Conservation (phyloP, 1,139 yeast species). For the Blastobotrys persicus region DNA sequence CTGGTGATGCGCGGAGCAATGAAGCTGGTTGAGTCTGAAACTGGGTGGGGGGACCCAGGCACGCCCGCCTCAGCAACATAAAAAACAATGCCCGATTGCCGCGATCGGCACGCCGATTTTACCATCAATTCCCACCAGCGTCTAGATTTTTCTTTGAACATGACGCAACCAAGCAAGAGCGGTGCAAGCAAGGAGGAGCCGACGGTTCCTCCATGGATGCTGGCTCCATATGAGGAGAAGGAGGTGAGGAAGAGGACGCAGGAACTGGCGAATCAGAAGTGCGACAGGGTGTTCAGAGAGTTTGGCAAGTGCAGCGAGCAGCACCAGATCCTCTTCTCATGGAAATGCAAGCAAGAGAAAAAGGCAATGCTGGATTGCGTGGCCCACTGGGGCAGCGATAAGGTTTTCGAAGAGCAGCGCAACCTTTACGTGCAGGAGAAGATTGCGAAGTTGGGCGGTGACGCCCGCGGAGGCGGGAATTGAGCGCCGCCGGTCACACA, state of each 20-base stretch:
- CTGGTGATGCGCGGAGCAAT: too few species aligned
- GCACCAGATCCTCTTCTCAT: constrained; percentile 55
- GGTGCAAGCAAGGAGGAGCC: constrained; percentile 3
- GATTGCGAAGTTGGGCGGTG: constrained; percentile 20
- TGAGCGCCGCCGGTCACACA: not conserved
- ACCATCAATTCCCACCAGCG: too few species aligned
- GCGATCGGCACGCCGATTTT: not conserved
- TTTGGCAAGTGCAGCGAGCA: constrained; percentile 55
- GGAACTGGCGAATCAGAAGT: constrained; percentile 64
- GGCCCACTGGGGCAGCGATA: constrained; percentile 59
- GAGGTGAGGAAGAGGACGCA: constrained; percentile 77
- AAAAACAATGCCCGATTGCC: too few species aligned
- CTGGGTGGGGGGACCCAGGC: too few species aligned
- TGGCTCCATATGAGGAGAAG: constrained; percentile 84
- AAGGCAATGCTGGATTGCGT: constrained; percentile 73
- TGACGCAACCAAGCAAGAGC: not conserved
- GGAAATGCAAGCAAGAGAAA: constrained; percentile 55
- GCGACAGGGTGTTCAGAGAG: constrained; percentile 53
- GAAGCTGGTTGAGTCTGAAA: too few species aligned
- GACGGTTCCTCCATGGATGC: constrained; percentile 70
- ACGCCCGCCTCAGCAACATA: too few species aligned
- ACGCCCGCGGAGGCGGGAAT: constrained; percentile 4
- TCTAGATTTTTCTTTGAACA: too few species aligned
- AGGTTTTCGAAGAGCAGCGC: constrained; percentile 63
- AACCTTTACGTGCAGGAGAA: constrained; percentile 42